These are phyloP conservation scores for Paspalum notatum DNA, from an alignment of 176 grass and related monocot genomes.

Conservation along the genomic window DNA sequence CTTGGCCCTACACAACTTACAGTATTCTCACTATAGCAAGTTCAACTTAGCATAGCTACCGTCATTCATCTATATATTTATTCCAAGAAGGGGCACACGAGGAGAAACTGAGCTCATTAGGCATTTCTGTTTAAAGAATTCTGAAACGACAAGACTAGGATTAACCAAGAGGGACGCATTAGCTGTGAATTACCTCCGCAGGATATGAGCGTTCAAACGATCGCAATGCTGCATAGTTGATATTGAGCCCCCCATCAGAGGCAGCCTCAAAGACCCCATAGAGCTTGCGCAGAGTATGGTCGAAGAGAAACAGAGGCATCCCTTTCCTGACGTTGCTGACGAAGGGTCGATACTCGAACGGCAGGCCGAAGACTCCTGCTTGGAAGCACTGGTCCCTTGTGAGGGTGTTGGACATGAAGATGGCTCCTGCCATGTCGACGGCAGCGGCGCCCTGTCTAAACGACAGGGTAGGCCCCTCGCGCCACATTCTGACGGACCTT, in stretches of 20 bases:
- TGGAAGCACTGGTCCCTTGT: conserved; percentile 51
- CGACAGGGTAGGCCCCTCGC: background rate
- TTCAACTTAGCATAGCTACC: background rate
- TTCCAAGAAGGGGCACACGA: background rate
- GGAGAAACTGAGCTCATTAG: background rate
- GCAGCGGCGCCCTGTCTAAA: conserved; percentile 5
- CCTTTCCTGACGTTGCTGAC: conserved; percentile 45
- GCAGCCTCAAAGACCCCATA: conserved; percentile 65
- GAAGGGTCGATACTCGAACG: conserved; percentile 39
- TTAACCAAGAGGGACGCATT: background rate
- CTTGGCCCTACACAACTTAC: background rate
- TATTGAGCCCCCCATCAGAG: conserved; percentile 53
- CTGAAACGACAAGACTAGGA: background rate
- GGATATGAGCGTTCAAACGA: conserved; percentile 32
- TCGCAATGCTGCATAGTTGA: conserved; percentile 25
- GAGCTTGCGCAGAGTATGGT: conserved; percentile 49
- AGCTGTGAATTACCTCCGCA: conserved; percentile 55
- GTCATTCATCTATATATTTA: background rate
- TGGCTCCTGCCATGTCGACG: conserved; percentile 50
- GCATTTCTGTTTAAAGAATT: background rate
- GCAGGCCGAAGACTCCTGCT: conserved; percentile 44
- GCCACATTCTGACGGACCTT: conserved; percentile 42
- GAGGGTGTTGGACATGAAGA: conserved; percentile 67
- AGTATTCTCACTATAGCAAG: background rate
- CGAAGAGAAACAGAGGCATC: conserved; percentile 74